Evolutionary conservation across 176 grass and related monocot genomes (phyloP), one percentile per base, ranked within the genome.

Genomic region (Tillandsia fasciculata): DNA sequence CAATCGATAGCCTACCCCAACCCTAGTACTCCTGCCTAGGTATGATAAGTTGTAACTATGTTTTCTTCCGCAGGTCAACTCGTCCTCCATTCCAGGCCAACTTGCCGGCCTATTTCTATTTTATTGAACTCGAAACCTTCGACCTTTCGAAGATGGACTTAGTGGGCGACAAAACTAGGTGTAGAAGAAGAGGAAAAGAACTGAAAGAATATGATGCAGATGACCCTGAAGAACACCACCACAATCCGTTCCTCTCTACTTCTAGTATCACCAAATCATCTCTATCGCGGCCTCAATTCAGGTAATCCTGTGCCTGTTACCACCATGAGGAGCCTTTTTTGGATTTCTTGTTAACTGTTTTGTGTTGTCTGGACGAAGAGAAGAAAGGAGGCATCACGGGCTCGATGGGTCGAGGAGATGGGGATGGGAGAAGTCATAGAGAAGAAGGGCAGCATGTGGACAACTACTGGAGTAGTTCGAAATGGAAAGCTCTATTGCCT

Each of bases 391-490:
- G 53, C 69, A 9, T 92, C 94, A 6, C 76, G 70, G 11, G 89
- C 84, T 63, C 75, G 53, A 68, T 97, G 94, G 89, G n/a, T 87
- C 48, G 87, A 97, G 51, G 79, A 78, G 9, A 70, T 78, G 27
- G 82, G 87, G 12, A 86, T 80, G 57, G 94, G 73, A 1, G 84
- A 92, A 78, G 84, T 92, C 48, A 56, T 83, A 53, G 94, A 92
- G 48, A 86, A 73, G 57, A 92, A 85, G 50, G 89, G 89, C 26
- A 97, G 91, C 54, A 66, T 87, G 57, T 97, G 94, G 94, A 57
- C 82, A 68, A 92, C 81, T 68, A 90, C 89, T 1, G 84, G 89
- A 26, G 65, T 92, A 18, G 70, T 70, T 4, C 56, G 87, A 29
- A 75, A 72, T 3, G 71, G 66, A 74, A 90, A 87, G 59, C 82